Evolutionary conservation across 768 basidiomycete species (phyloP), one percentile per base, ranked within the genome.

Genomic region (Cantharellus anzutake): DNA sequence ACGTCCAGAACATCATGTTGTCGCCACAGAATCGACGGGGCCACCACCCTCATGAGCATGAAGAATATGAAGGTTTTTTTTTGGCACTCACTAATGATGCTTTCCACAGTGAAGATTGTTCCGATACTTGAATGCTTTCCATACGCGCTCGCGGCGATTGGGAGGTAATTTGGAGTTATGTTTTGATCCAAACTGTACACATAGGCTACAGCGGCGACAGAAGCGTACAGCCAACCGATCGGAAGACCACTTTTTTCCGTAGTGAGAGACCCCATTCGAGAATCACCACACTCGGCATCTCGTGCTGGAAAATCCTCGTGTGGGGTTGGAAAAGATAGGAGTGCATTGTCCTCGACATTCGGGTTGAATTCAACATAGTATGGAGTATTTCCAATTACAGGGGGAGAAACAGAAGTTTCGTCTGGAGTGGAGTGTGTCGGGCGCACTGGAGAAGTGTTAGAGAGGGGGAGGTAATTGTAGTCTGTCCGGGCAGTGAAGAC

Each of bases 171-270:
- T 64, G 72, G 81, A 2, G 84, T 86, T 4, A 84, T 86, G 16
- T 78, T 75, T 29, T 77, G 74, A 61, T 86, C 85, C 39, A 88
- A 73, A 0, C 84, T 84, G 68, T 86, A 88, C 60, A 86, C 81
- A 67, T 85, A 88, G 1, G 83, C 78, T 0, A 83, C 81, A 0
- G 84, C 75, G 11, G 74, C 83, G 60, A 86, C 68, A 58, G 81
- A 72, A 58, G 41, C 55, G 50, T 44, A 60, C 57, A 2, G 59
- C 44, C 44, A 48, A 11, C 44, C 11, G 11, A 48, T 48, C 11
- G 44, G 29, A 11, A 48, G 44, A 29, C 44, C 44, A 11, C 29
- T 11, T 29, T 48, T 48, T 48, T 48, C 44, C 20, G 20, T 29
- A 29, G 20, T 29, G 20, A 29, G 20, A 29, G 20, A 29, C 20